Evolutionary conservation across 331 rosid species (phyloP).

Genomic region (Cucumis variabilis): DNA sequence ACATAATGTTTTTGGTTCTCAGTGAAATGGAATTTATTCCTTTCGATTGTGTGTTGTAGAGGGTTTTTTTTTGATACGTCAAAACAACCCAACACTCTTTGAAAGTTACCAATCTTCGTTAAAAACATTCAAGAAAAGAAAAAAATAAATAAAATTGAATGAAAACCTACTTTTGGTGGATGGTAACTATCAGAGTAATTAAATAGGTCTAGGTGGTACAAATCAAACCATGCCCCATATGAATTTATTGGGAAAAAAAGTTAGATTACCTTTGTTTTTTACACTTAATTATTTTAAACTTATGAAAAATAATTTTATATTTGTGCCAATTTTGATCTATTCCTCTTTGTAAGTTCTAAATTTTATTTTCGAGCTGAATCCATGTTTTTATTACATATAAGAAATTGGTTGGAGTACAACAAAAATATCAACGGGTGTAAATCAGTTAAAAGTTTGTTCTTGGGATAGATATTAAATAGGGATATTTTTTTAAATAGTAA

Average conservation of each 20-base stretch:
- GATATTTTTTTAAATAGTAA: too few relatives aligned
- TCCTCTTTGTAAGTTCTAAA: neutral
- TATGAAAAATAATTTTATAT: neutral
- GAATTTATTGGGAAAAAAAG: neutral
- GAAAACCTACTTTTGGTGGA: neutral
- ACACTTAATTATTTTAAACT: neutral
- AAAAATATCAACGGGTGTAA: too few relatives aligned
- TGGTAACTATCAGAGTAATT: neutral
- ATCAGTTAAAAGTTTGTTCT: too few relatives aligned
- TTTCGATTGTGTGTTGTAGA: slow-evolving; percentile 5
- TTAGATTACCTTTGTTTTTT: neutral
- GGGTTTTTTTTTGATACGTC: neutral
- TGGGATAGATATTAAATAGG: too few relatives aligned
- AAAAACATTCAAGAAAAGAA: neutral
- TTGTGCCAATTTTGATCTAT: too few relatives aligned
- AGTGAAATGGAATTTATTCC: slow-evolving; percentile 9
- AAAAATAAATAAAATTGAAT: neutral
- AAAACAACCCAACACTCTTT: neutral
- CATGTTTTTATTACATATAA: too few relatives aligned
- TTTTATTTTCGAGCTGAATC: neutral
- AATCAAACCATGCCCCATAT: neutral
- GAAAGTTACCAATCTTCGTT: neutral
- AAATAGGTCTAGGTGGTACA: neutral
- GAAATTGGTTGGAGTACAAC: too few relatives aligned
- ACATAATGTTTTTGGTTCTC: slow-evolving; percentile 6